These are phyloP conservation scores for Tetracladium setigerum DNA, from an alignment of 495 filamentous ascomycete genomes.

Conservation along the genomic window DNA sequence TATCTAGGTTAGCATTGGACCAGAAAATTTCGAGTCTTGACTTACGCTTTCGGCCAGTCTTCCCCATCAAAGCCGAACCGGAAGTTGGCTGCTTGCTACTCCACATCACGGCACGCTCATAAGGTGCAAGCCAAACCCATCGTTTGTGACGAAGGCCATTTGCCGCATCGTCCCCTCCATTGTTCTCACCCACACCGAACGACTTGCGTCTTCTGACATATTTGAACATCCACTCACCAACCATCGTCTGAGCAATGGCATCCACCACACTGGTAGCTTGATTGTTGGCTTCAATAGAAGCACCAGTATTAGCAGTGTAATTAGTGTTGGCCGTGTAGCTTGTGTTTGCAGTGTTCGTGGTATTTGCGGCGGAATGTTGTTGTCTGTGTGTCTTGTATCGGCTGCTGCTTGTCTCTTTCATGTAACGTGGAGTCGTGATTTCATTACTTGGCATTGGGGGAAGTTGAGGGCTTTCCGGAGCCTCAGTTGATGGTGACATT, in stretches of 20 bases:
- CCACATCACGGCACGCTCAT: slow-evolving; percentile 94
- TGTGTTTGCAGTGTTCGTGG: slow-evolving; percentile 37
- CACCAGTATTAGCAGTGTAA: slow-evolving; percentile 18
- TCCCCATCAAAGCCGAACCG: slow-evolving; percentile 82
- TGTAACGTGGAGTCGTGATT: slow-evolving; percentile 50
- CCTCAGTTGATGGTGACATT: slow-evolving; percentile 55
- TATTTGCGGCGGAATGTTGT: slow-evolving; percentile 46
- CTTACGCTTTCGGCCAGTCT: slow-evolving; percentile 93
- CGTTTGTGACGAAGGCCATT: slow-evolving; percentile 72
- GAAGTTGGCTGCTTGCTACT: slow-evolving; percentile 94
- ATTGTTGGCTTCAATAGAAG: slow-evolving; percentile 50
- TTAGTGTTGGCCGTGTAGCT: slow-evolving; percentile 22
- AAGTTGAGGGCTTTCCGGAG: slow-evolving; percentile 60
- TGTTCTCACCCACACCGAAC: slow-evolving; percentile 71
- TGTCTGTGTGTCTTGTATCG: slow-evolving; percentile 37
- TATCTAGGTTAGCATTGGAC: slow-evolving; percentile 33
- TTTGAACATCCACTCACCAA: slow-evolving; percentile 99
- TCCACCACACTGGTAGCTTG: slow-evolving; percentile 85
- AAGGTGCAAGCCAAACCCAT: slow-evolving; percentile 98
- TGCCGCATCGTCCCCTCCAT: slow-evolving; percentile 46
- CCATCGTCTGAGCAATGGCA: slow-evolving; percentile 96
- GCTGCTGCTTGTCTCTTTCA: slow-evolving; percentile 26
- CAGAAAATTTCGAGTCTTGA: too few species aligned
- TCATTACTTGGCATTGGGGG: slow-evolving; percentile 70
- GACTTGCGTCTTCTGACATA: slow-evolving; percentile 90